Evolutionary conservation across 2,329 filamentous ascomycete species (phyloP), one percentile per base, ranked within the genome.

Genomic region (Cladosporium sp.): DNA sequence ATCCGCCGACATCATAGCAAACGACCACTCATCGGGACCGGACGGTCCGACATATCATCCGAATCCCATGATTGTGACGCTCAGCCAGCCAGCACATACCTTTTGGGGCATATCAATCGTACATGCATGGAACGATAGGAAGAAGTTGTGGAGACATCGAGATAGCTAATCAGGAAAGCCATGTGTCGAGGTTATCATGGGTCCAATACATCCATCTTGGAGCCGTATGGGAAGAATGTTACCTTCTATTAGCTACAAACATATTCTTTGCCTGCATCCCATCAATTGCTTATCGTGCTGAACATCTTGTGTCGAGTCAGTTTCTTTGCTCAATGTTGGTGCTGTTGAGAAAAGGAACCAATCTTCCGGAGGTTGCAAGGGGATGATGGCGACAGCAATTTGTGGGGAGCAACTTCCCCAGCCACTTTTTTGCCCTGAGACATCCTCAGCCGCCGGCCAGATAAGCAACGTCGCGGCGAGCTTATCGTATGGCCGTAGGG

Each of bases 381-480:
- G 28, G 8, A 38, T 5, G 15, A n/a, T 41, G 41, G 10, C 41
- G n/a, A 47, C 38, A 44, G 18, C 38, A 44, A 44, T 21, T 47
- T 47, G 41, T 10, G 41, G 41, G 41, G 41, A 47, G 41, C 7
- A 21, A 12, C 41, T 47, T 47, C 41, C 41, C 52, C 52, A 55
- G 32, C 52, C 52, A 55, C 32, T 2, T 32, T 10, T 12, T 12
- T 47, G 41, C n/a, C 41, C 41, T 12, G n/a, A 21, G 2, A 47
- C 6, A 30, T 30, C 28, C 41, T 15, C 51, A 32, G 52, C 52
- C 52, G 51, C 52, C 52, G 28, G 52, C 52, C 14, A 55, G 52
- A 55, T 55, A 55, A 55, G 52, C 52, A 55, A 55, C 26, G 18
- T 21, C 8, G 28, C 52, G 52, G 28, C 52, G 30, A 34, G 51